Evolutionary conservation across 257 asterid genomes (phyloP), one percentile per base, ranked within the genome.

Genomic region (Coffea canephora): DNA sequence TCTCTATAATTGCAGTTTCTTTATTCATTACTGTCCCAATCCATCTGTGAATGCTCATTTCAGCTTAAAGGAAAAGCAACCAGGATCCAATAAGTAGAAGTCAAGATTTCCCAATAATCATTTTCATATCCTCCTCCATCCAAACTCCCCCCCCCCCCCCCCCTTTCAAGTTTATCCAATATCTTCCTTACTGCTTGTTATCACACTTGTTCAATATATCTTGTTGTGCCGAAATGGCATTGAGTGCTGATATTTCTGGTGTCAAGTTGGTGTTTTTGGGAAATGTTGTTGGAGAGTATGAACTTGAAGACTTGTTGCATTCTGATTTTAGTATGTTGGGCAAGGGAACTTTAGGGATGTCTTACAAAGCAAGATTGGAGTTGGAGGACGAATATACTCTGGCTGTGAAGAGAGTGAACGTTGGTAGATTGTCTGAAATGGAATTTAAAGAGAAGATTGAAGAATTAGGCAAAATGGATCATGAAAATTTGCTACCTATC

Each of bases 401-500:
- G 23, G 79, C 39, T 43, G 86, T 82, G 27, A 85, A 85, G 77
- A 76, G 84, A 69, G 27, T 85, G 80, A 72, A 71, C 46, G 2
- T 3, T 54, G 50, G 8, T 14, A 71, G 61, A 71, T 77, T 76
- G n/a, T 11, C 77, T 46, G 82, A 78, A 31, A 69, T 59, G 46
- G 80, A 85, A 46, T 82, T 85, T 50, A 76, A n/a, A 66, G 76
- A 73, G 1, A 79, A 69, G n/a, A 23, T 82, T 79, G 69, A 55
- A 70, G 75, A 76, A 70, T 19, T 82, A 27, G 83, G 84, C 43
- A 64, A 65, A 43, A 31, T 57, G 41, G 74, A 46, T 41, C 86
- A 82, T 76, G 76, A 82, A 76, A 79, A 85, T 61, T 64, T 85
- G 75, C 79, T 79, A 72, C 68, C 76, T 48, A 43, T 85, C 19